Base-by-base conservation (phyloP, 192 early-diverging fungal genomes). In the Podila epigama region DNA sequence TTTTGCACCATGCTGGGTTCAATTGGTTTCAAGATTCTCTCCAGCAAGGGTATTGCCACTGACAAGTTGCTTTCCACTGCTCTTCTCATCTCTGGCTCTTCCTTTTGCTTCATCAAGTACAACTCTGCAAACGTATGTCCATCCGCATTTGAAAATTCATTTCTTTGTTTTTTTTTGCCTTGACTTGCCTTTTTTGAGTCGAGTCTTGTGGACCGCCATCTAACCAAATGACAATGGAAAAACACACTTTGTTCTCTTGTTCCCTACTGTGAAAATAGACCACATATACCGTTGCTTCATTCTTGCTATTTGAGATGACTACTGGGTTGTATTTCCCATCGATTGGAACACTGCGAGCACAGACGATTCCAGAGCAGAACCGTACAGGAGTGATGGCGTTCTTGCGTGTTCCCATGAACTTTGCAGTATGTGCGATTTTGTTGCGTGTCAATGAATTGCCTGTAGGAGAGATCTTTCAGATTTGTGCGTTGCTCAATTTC, bases 391-490 rank as follows among this genome's bases (percentile, higher is more conserved):
- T 89, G 29, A 89, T 89, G 81, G 82, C 84, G 12, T 70, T 89
- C 31, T 68, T 89, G 32, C 75, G 88, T 54, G 83, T 89, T n/a
- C 88, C 88, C 40, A 86, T 89, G 88, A 89, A 89, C 64, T 63
- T 86, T 32, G 78, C 66, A 9, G 86, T 89, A 8, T 81, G 78
- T 32, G 60, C 79, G 11, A 80, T 85, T 34, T 55, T 88, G 67
- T 78, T 82, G 70, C 56, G 75, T 7, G 84, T 85, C 11, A 68
- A 83, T 11, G 51, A 58, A 0, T 27, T 87, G 35, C 77, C 75
- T 22, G 60, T 79, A 39, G 25, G 59, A 18, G 63, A 79, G 57
- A 64, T 87, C 42, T 88, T 88, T 73, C 79, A 84, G 50, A 81
- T 87, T 39, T 88, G 87, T 65, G 79, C 84, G n/a, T 31, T 80